These are phyloP conservation scores for Diplodia seriata DNA, from an alignment of 2,329 filamentous ascomycete genomes.

Conservation along the genomic window DNA sequence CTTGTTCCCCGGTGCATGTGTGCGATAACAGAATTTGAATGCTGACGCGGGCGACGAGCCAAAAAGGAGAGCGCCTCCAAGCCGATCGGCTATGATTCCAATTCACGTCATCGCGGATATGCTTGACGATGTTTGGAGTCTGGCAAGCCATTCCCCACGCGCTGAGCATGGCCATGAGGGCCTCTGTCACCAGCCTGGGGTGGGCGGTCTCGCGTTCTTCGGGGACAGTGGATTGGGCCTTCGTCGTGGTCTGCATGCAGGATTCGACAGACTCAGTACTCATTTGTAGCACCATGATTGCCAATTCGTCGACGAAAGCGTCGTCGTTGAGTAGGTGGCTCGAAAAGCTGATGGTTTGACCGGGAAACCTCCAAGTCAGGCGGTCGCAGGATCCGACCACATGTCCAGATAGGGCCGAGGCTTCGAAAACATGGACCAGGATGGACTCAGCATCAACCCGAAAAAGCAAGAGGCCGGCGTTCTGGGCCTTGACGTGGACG, in stretches of 20 bases:
- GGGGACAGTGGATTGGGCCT: conserved; percentile 46
- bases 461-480: conserved; percentile 55
- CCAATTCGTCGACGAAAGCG: conserved; percentile 40
- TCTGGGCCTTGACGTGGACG: conserved; percentile 55
- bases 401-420: conserved; percentile 51
- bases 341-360: conserved; percentile 46
- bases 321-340: conserved; percentile 37
- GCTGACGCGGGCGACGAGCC: conserved; percentile 60
- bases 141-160: conserved; percentile 8
- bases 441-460: conserved; percentile 35
- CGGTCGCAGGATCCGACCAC: conserved; percentile 51
- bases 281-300: conserved; percentile 46
- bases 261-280: conserved; percentile 42
- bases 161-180: conserved; percentile 43
- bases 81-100: conserved; percentile 46
- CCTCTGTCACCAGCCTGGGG: conserved; percentile 61
- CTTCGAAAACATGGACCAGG: conserved; percentile 56
- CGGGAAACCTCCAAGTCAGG: conserved; percentile 56
- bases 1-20: not conserved
- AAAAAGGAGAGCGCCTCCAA: conserved; percentile 60
- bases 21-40: conserved; percentile 46
- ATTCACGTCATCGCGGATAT: conserved; percentile 60
- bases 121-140: conserved; percentile 51
- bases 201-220: conserved; percentile 59
- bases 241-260: conserved; percentile 38